These are phyloP conservation scores for Colletotrichum eremochloae DNA, from an alignment of 2,329 filamentous ascomycete genomes.

Conservation along the genomic window DNA sequence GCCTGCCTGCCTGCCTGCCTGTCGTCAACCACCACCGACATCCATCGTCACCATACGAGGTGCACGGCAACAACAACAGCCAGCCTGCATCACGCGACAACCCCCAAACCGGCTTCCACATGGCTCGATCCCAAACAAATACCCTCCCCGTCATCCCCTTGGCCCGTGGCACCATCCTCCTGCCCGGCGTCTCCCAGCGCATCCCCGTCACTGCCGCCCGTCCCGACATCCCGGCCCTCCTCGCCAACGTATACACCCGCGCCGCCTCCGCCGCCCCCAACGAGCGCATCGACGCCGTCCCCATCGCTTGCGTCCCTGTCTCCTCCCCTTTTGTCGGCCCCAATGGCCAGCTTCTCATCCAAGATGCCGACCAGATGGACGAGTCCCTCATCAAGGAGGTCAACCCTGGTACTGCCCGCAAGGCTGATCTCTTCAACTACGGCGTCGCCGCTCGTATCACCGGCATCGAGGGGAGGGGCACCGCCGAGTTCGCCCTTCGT, in stretches of 20 bases:
- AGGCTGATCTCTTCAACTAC: conserved; percentile 83
- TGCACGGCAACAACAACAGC: conserved; percentile 21
- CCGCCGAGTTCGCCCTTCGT: conserved; percentile 83
- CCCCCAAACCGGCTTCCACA: conserved; percentile 33
- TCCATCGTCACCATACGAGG: conserved; percentile 27
- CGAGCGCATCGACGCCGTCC: conserved; percentile 75
- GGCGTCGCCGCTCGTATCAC: conserved; percentile 86
- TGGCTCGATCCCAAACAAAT: conserved; percentile 51
- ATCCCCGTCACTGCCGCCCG: conserved; percentile 84
- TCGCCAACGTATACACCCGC: conserved; percentile 86
- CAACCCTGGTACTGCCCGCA: conserved; percentile 71
- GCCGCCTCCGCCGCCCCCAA: conserved; percentile 76
- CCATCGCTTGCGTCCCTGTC: conserved; percentile 89
- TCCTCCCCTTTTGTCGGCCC: conserved; percentile 79
- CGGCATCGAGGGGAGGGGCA: conserved; percentile 80
- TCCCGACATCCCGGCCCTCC: conserved; percentile 88
- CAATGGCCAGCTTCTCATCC: conserved; percentile 82
- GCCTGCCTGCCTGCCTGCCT: background rate
- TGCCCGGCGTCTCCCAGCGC: conserved; percentile 87
- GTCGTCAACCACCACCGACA: background rate
- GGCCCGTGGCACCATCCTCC: conserved; percentile 82
- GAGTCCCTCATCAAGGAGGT: conserved; percentile 59
- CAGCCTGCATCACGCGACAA: conserved; percentile 20
- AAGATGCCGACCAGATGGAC: conserved; percentile 69
- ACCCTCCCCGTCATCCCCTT: conserved; percentile 85